Evolutionary conservation across 192 early-diverging fungal genomes (phyloP).

Genomic region (Fimicolochytrium jonesii): DNA sequence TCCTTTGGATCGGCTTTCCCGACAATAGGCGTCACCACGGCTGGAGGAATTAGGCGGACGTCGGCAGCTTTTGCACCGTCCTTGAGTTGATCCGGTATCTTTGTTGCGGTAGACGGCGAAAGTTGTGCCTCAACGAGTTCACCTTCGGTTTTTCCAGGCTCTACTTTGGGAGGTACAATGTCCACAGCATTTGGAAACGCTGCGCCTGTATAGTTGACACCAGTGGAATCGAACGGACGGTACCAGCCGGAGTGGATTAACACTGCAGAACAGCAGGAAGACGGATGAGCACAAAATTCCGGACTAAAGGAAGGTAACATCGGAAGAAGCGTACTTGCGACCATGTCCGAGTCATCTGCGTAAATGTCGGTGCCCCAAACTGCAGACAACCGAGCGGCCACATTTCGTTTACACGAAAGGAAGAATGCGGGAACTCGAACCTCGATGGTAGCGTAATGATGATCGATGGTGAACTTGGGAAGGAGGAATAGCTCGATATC

Average conservation of each 20-base stretch:
- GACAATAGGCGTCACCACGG: constrained; percentile 16
- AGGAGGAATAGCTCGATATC: constrained; percentile 44
- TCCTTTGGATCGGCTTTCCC: constrained; percentile 32
- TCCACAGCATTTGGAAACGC: no score
- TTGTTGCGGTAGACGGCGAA: no score
- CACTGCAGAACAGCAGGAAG: constrained; percentile 31
- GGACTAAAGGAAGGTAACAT: no score
- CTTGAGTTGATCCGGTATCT: no score
- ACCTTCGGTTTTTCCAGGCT: no score
- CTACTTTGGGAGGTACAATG: no score
- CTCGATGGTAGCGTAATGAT: constrained; percentile 56
- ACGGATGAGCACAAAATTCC: not conserved
- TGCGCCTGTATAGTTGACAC: no score
- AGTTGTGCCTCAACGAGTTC: no score
- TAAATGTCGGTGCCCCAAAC: constrained; percentile 85
- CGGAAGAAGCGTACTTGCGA: constrained; percentile 56
- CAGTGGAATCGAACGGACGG: no score
- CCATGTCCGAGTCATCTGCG: constrained; percentile 79
- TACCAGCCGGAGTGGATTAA: constrained; percentile 62
- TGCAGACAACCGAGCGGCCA: constrained; percentile 55
- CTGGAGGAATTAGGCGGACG: not conserved
- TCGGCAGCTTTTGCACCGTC: no score
- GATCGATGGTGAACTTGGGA: constrained; percentile 38
- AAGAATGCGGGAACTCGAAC: constrained; percentile 62
- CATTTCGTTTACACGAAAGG: constrained; percentile 57